Conservation (phyloP, 2,329 filamentous ascomycete species). For the Colletotrichum musae region DNA sequence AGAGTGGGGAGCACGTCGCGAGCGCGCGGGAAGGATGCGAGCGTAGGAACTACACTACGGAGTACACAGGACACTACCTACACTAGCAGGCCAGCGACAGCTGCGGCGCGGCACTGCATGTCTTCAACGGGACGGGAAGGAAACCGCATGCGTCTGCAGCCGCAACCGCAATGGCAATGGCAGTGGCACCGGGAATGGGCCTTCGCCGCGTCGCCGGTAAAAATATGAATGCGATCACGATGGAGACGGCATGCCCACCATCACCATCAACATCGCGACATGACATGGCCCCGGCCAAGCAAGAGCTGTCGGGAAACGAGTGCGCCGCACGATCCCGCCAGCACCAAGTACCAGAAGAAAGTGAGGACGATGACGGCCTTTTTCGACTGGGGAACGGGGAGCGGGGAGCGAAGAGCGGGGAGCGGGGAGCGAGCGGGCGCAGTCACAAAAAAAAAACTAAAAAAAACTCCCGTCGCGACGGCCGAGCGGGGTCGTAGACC, state of each 20-base stretch:
- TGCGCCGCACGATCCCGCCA: constrained; percentile 20
- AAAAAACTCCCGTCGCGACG: not conserved
- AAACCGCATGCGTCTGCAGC: not conserved
- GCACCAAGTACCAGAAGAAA: not conserved
- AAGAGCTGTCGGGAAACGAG: constrained; percentile 29
- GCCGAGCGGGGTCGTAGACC: too few species aligned
- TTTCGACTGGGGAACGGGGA: not conserved
- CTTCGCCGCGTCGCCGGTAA: too few species aligned
- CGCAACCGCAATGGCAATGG: not conserved
- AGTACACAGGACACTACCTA: not conserved
- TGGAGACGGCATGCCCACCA: constrained; percentile 4
- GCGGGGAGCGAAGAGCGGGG: constrained; percentile 16
- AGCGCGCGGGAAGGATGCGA: too few species aligned
- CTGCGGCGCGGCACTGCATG: constrained; percentile 32
- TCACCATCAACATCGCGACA: not conserved
- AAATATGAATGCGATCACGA: too few species aligned
- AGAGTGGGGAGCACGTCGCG: not conserved
- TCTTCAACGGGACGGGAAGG: not conserved
- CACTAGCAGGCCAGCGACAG: not conserved
- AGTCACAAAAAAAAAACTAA: not conserved
- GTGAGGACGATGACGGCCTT: too few species aligned
- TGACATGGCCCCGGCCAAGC: constrained; percentile 12
- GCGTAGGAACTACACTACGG: not conserved
- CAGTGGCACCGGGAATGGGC: not conserved
- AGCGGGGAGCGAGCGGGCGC: constrained; percentile 32